Evolutionary conservation across 2,329 filamentous ascomycete species (phyloP).

Genomic region (Aspergillus carbonarius): DNA sequence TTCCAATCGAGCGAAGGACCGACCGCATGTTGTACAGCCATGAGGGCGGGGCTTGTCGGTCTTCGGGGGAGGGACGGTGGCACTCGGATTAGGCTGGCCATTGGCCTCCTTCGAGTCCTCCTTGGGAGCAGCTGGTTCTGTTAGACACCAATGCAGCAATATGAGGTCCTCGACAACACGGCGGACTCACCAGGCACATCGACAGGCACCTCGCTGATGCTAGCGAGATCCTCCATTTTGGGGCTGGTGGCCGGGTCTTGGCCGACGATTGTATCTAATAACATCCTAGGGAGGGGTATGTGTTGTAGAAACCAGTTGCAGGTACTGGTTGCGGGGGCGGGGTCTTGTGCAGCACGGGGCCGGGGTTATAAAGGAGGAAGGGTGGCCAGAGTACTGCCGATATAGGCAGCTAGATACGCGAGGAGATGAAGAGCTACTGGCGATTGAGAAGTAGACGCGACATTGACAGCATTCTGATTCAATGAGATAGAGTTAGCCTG

Average conservation of each 20-base stretch:
- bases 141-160: constrained; percentile 24
- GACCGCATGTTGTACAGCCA: constrained; percentile 84
- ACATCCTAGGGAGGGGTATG: constrained; percentile 27
- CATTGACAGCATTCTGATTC: constrained; percentile 13
- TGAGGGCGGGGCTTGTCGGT: constrained; percentile 97
- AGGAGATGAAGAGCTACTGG: not conserved
- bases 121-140: constrained; percentile 20
- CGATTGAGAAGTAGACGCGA: not conserved
- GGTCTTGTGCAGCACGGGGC: not conserved
- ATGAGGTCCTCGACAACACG: constrained; percentile 8
- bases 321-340: not conserved
- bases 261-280: constrained; percentile 40
- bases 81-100: constrained; percentile 29
- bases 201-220: constrained; percentile 42
- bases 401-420: not conserved
- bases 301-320: constrained; percentile 1
- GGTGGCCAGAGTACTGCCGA: not conserved
- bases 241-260: constrained; percentile 36
- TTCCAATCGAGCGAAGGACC: constrained; percentile 91
- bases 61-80: constrained; percentile 70
- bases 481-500: constrained; percentile 12
- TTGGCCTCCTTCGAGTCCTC: constrained; percentile 31
- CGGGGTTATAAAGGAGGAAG: not conserved
- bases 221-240: constrained; percentile 40
- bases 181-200: constrained; percentile 39